Base-by-base conservation (phyloP, 176 grass and related monocot species). In the Melocanna baccifera region DNA sequence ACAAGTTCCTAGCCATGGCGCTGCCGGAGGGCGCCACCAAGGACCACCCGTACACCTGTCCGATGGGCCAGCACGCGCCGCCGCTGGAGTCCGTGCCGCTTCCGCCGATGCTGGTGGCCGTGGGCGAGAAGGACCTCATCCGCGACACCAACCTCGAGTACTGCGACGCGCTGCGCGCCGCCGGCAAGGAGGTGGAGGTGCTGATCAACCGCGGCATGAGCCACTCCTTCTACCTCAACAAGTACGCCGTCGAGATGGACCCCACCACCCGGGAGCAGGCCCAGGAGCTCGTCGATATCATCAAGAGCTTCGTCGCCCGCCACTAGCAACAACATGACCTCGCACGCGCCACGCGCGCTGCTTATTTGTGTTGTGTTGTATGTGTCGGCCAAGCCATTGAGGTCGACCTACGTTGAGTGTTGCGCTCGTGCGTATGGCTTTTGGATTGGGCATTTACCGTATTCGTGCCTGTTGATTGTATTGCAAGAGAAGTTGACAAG, bases 181-280 rank as follows among this genome's bases (percentile, higher is more conserved):
- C 92, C 11, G 92, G 90, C 0, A 97, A 97, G 88, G 92, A 91
- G 15, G 92, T 94, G 36, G 86, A 94, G 88, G 69, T 97, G 73
- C 45, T 94, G 14, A 9, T 97, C 51, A 97, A 58, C 84, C 62
- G 63, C 71, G 92, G 70, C 53, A 89, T 97, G 79, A 89, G 92
- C 77, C 94, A 97, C 73, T 81, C 90, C 32, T 97, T 97, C 94
- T 97, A 97, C 70, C 94, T 97, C 47, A 97, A 97, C 81, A 97
- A 97, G 73, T 87, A 83, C 84, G 94, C 94, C 61, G 88, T 97
- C 32, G 94, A 97, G 43, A 89, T 83, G 86, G 94, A 97, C 85
- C 90, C 88, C 0, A n/a, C 36, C 42, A 94, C 90, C 9, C 64
- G 77, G 5, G 88, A 97, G 65, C 86, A 86, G 45, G 73, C 94